These are phyloP conservation scores for Termitomyces bulborhizus DNA, from an alignment of 768 basidiomycete genomes.

Conservation along the genomic window DNA sequence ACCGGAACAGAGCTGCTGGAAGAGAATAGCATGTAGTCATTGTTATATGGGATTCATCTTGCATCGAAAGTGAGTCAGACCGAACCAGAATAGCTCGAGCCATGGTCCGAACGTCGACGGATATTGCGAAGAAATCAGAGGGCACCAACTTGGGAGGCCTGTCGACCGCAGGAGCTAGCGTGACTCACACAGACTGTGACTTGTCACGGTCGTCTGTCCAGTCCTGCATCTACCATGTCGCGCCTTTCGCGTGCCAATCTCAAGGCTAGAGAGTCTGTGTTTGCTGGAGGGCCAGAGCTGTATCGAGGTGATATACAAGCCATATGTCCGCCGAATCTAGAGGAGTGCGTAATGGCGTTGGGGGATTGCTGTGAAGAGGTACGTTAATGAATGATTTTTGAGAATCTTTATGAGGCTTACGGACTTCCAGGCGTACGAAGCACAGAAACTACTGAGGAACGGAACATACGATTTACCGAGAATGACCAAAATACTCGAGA, in stretches of 20 bases:
- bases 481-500: slow-evolving; percentile 62
- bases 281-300: slow-evolving; percentile 59
- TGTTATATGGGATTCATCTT: too few relatives aligned
- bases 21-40: too few relatives aligned
- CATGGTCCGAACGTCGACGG: too few relatives aligned
- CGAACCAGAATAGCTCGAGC: too few relatives aligned
- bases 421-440: slow-evolving; percentile 49
- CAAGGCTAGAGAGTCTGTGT: slow-evolving; percentile 63
- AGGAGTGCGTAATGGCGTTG: slow-evolving; percentile 72
- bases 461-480: slow-evolving; percentile 70
- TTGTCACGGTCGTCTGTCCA: too few relatives aligned
- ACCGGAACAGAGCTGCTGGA: too few relatives aligned
- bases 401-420: neutral
- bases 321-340: slow-evolving; percentile 63
- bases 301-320: slow-evolving; percentile 59
- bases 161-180: too few relatives aligned
- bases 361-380: slow-evolving; percentile 82
- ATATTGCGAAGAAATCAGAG: too few relatives aligned
- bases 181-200: too few relatives aligned
- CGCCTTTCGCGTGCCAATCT: slow-evolving; percentile 46
- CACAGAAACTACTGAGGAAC: slow-evolving; percentile 60
- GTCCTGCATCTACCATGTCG: slow-evolving; percentile 29
- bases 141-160: too few relatives aligned
- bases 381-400: neutral
- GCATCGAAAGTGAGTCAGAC: too few relatives aligned